phyloP scores from a whole-genome alignment of 2,329 filamentous ascomycete species.

The Colletotrichum cereale region DNA sequence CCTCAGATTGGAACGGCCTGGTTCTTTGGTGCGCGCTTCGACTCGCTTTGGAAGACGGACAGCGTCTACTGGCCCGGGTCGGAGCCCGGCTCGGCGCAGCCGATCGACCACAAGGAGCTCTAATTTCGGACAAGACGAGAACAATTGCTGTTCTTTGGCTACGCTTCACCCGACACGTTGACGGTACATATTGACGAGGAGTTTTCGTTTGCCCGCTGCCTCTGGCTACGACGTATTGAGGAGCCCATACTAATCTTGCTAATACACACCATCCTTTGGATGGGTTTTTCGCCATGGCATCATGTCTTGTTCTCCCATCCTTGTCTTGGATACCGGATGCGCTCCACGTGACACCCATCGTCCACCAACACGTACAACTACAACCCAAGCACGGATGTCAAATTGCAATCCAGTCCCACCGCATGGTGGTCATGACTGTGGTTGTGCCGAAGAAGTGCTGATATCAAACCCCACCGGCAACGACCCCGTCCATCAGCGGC shows the following conservation, averaged over 20 bases:
- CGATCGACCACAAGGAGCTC: constrained; percentile 40
- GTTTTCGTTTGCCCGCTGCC: constrained; percentile 34
- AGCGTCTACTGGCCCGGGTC: constrained; percentile 39
- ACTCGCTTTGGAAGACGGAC: constrained; percentile 53
- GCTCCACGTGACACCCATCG: not conserved
- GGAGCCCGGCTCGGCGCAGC: constrained; percentile 32
- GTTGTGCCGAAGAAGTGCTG: constrained; percentile 99
- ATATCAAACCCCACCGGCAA: constrained; percentile 68
- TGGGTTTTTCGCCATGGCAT: constrained; percentile 30
- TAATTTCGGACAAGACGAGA: constrained; percentile 30
- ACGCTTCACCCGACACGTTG: constrained; percentile 39
- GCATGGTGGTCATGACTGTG: constrained; percentile 76
- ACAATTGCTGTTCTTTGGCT: constrained; percentile 28
- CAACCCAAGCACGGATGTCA: constrained; percentile 92
- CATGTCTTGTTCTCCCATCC: not conserved
- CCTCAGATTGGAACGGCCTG: constrained; percentile 81
- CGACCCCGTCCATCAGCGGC: constrained; percentile 41
- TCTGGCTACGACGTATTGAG: constrained; percentile 28
- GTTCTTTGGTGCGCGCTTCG: constrained; percentile 85
- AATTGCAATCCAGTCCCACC: constrained; percentile 90
- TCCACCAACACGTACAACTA: not conserved
- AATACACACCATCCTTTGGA: constrained; percentile 38
- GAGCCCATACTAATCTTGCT: constrained; percentile 40
- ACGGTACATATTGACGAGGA: constrained; percentile 40
- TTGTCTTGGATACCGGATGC: not conserved